Evolutionary conservation across 2,329 filamentous ascomycete genomes (phyloP), one percentile per base, ranked within the genome.

Genomic region (Claviceps fusiformis): DNA sequence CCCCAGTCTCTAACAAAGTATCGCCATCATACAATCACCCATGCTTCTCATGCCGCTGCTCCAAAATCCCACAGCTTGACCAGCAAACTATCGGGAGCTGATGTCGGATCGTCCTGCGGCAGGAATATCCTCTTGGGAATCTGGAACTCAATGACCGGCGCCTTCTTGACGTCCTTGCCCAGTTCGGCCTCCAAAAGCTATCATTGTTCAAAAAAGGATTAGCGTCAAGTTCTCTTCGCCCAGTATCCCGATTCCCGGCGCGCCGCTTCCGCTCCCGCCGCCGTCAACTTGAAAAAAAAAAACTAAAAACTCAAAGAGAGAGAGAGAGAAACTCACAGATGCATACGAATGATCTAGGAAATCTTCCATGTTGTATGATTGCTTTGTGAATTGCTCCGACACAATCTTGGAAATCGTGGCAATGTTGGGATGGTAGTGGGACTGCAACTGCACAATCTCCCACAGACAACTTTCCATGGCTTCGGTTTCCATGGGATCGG

Each of bases 351-450:
- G 90, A 66, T 98, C 93, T 50, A 97, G 73, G 70, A 98, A 98
- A 66, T 98, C 93, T 66, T 98, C 93, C n/a, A 96, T 73, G 62
- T 90, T 93, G 70, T 97, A 98, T 3, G 86, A 80, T 61, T 90
- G 85, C 73, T 98, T 98, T 2, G 93, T 98, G 68, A 97, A 98
- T 68, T 97, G 93, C 71, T 97, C 90, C 2, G 88, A 88, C 56
- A 98, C 83, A 59, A 98, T 95, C 70, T 90, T 93, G 48, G 90
- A 86, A 61, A 98, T 83, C 3, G 91, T 93, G 0, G 92, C 91
- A 29, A 98, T 89, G 62, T 97, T 98, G 15, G 95, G 93, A 67
- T 98, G 93, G 70, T 95, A 97, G 69, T 98, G 95, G 0, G 83
- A 85, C 68, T 95, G 89, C 56, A 97, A 74, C 56, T 89, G 90